phyloP scores from a whole-genome alignment of 768 basidiomycete species.

The Multifurca ochricompacta region DNA sequence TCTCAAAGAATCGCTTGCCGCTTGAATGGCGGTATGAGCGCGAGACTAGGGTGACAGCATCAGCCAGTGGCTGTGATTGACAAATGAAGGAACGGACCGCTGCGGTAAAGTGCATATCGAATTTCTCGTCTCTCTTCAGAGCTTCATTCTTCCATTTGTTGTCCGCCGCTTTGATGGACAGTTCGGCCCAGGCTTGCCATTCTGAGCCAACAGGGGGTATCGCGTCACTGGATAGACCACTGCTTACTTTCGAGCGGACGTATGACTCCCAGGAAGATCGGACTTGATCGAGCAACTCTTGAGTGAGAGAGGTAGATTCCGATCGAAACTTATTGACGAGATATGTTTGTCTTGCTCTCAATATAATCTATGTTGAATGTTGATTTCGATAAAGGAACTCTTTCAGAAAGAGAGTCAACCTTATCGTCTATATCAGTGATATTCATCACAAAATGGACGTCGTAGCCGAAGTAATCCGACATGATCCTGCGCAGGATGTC shows the following conservation, averaged over 20 bases:
- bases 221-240: slow-evolving; percentile 48
- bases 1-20: slow-evolving; percentile 39
- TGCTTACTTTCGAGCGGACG: slow-evolving; percentile 53
- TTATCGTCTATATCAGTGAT: slow-evolving; percentile 99
- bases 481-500: slow-evolving; percentile 86
- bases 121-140: slow-evolving; percentile 80
- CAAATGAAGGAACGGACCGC: slow-evolving; percentile 45
- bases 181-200: slow-evolving; percentile 42
- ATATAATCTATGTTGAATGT: slow-evolving; percentile 65
- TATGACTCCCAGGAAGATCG: slow-evolving; percentile 59
- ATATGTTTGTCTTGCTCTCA: slow-evolving; percentile 77
- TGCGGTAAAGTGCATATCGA: slow-evolving; percentile 77
- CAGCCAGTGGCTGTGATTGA: slow-evolving; percentile 9
- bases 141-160: slow-evolving; percentile 62
- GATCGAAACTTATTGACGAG: slow-evolving; percentile 55
- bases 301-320: slow-evolving; percentile 46
- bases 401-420: slow-evolving; percentile 35
- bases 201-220: slow-evolving; percentile 43
- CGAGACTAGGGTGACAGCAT: slow-evolving; percentile 31
- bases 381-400: background rate
- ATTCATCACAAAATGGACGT: slow-evolving; percentile 99
- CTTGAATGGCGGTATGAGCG: slow-evolving; percentile 45
- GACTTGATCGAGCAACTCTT: slow-evolving; percentile 49
- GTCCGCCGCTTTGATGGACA: slow-evolving; percentile 42
- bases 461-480: slow-evolving; percentile 93